Base-by-base conservation (phyloP, 2,329 filamentous ascomycete genomes). In the Epichloe sp. region DNA sequence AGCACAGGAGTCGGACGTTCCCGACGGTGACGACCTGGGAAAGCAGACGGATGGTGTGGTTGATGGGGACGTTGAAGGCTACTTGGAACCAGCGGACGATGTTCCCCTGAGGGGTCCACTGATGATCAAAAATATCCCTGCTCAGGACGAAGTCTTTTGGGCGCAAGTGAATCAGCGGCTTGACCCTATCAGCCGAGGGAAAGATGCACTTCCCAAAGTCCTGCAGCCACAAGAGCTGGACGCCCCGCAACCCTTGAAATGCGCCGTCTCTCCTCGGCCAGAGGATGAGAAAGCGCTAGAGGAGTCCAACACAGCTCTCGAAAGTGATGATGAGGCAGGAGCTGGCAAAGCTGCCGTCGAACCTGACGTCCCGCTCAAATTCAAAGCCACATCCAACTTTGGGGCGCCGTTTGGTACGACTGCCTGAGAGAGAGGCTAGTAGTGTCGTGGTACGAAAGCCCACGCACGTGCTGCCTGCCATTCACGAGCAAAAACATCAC, bases 91-190 rank as follows among this genome's bases (percentile, higher is more conserved):
- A 4, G 59, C 62, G 8, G 69, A 72, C 4, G 77, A 79, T 53
- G 64, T 62, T 1, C 64, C 67, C 19, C 65, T 80, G 35, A 74
- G 70, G 49, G 77, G 75, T 0, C 77, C 77, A 8, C 57, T 80
- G 47, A 76, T 75, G 65, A 66, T 80, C 38, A 69, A 71, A 52
- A 80, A 80, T 54, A 73, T 76, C 53, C 76, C 76, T 1, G 74
- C 73, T 1, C 69, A 77, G 47, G 77, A 80, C 52, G 77, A 79
- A 56, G 64, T 74, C 21, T 80, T 80, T 55, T 72, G 76, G 47
- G 65, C 66, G 44, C 65, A 66, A 52, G 61, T 80, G 15, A 71
- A 74, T 38, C 69, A 76, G 58, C 79, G 74, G 59, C 68, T 80
- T 2, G 69, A 75, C 52, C 68, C 72, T 41, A 72, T 76, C 42